phyloP scores from a whole-genome alignment of 2,329 filamentous ascomycete genomes.

The Phoma herbarum region DNA sequence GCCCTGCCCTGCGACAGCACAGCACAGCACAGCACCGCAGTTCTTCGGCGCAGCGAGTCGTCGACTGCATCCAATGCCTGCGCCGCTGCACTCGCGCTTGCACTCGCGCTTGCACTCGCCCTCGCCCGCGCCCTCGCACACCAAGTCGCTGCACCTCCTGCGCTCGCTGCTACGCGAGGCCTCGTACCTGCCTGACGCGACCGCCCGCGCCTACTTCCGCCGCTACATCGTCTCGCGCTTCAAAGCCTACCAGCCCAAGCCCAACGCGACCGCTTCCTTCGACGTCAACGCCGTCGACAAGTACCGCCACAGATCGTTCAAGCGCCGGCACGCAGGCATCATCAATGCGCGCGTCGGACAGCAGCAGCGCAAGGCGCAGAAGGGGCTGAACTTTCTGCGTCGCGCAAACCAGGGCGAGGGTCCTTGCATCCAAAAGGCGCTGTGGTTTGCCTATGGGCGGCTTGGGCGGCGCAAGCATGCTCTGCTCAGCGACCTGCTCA shows the following conservation, averaged over 20 bases:
- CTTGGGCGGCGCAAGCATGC: slow-evolving; percentile 61
- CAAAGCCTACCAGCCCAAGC: slow-evolving; percentile 52
- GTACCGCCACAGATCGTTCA: slow-evolving; percentile 32
- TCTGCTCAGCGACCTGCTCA: slow-evolving; percentile 46
- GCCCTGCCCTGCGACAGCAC: too few species aligned
- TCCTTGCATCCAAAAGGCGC: slow-evolving; percentile 60
- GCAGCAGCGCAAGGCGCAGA: slow-evolving; percentile 38
- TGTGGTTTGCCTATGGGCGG: slow-evolving; percentile 66
- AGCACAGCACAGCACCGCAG: neutral
- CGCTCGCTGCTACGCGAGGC: slow-evolving; percentile 67
- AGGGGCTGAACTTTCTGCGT: slow-evolving; percentile 56
- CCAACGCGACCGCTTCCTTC: slow-evolving; percentile 31
- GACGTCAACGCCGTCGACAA: slow-evolving; percentile 29
- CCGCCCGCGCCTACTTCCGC: slow-evolving; percentile 61
- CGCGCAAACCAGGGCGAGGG: slow-evolving; percentile 66
- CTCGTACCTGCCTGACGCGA: slow-evolving; percentile 67
- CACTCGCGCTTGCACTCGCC: too few species aligned
- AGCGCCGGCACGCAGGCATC: slow-evolving; percentile 30
- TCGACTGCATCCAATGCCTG: neutral
- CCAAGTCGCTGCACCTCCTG: slow-evolving; percentile 57
- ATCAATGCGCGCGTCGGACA: slow-evolving; percentile 35
- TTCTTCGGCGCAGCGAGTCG: neutral
- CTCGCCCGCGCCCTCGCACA: slow-evolving; percentile 2
- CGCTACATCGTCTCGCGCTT: slow-evolving; percentile 60
- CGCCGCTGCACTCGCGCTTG: neutral